These are phyloP conservation scores for Russula ochroleuca DNA, from an alignment of 768 basidiomycete genomes.

Conservation along the genomic window DNA sequence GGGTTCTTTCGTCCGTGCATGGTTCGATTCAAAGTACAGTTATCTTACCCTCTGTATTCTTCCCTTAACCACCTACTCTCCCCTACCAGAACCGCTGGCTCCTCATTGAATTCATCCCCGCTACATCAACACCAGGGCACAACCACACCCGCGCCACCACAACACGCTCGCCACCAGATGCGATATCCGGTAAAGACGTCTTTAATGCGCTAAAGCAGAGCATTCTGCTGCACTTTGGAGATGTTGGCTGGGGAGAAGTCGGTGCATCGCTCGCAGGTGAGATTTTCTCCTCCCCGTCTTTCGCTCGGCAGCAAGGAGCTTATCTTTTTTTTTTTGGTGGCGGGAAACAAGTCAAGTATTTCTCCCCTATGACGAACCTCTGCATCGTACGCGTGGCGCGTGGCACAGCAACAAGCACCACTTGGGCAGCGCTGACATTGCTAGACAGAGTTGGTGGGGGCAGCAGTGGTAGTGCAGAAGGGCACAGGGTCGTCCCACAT, in stretches of 20 bases:
- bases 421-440: constrained; percentile 79
- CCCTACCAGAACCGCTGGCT: constrained; percentile 75
- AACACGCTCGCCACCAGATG: constrained; percentile 37
- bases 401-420: constrained; percentile 65
- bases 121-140: constrained; percentile 67
- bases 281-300: constrained; percentile 25
- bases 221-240: constrained; percentile 71
- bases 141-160: constrained; percentile 36
- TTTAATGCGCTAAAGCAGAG: constrained; percentile 67
- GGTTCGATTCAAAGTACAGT: constrained; percentile 20
- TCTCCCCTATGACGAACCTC: constrained; percentile 75
- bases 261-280: constrained; percentile 65
- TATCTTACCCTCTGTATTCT: not conserved
- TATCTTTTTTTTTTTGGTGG: not conserved
- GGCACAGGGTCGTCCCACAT: constrained; percentile 54
- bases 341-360: constrained; percentile 72
- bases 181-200: constrained; percentile 62
- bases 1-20: too few relatives aligned
- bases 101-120: constrained; percentile 74
- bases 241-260: constrained; percentile 81
- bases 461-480: constrained; percentile 46
- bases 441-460: constrained; percentile 51
- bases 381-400: constrained; percentile 84
- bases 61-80: not conserved
- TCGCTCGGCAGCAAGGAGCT: not conserved